Conservation (phyloP, 257 asterid genomes). For the Capsicum pubescens region DNA sequence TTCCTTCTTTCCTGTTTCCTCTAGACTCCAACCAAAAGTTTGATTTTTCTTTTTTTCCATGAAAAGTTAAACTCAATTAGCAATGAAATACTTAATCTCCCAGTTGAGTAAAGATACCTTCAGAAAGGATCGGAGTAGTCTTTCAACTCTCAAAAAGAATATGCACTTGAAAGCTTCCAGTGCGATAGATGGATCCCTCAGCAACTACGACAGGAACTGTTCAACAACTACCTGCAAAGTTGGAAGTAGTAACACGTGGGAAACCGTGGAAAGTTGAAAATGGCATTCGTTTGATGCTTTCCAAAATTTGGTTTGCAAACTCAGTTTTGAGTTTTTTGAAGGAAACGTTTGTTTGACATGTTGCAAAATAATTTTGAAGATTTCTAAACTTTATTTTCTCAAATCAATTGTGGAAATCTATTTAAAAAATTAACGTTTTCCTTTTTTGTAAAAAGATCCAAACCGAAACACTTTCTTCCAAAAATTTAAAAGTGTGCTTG, state of each 20-base stretch:
- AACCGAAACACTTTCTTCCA: background rate
- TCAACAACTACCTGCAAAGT: conserved; percentile 19
- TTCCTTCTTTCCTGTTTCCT: conserved; percentile 17
- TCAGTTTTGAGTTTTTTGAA: background rate
- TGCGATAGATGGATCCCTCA: background rate
- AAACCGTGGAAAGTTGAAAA: background rate
- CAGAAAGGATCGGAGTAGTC: background rate
- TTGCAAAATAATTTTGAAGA: background rate
- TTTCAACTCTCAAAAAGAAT: conserved; percentile 5
- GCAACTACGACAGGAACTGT: background rate
- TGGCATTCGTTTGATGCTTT: background rate
- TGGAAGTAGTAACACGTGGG: background rate
- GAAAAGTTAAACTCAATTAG: background rate
- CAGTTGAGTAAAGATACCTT: background rate
- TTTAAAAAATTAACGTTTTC: background rate
- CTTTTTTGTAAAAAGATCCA: background rate
- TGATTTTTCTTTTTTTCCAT: background rate
- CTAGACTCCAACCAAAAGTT: background rate
- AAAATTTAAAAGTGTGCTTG: background rate
- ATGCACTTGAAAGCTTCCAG: conserved; percentile 2
- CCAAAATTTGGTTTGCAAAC: background rate
- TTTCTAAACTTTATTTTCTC: background rate
- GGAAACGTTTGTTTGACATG: background rate
- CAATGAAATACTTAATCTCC: background rate
- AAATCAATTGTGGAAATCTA: background rate